Evolutionary conservation across 2,329 filamentous ascomycete genomes (phyloP), one percentile per base, ranked within the genome.

Genomic region (Fusarium sp.): DNA sequence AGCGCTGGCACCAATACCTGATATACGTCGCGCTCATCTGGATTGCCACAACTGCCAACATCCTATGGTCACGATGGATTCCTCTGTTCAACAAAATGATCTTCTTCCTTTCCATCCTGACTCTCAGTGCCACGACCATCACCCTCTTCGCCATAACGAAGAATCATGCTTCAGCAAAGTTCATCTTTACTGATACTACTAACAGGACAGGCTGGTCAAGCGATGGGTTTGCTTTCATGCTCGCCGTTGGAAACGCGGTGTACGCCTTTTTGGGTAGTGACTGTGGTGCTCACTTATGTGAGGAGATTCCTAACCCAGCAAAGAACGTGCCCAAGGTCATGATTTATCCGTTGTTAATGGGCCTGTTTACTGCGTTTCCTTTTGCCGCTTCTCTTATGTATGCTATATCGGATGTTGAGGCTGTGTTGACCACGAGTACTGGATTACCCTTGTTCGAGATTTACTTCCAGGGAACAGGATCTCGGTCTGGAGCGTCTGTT

Each of bases 1-100:
- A 90, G 67, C 74, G 85, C 16, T 92, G 89, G 87, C 89, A 92
- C 69, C 87, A 90, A 63, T 92, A 92, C 76, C 78, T 91, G 13
- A 89, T 92, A 55, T 92, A 91, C 76, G 84, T 90, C 39, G 87
- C 79, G 7, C 88, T 88, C 70, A 89, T 86, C 12, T 67, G 88
- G 46, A 78, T 84, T 11, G 87, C 87, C 14, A 88, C 90, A 62
- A 58, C 86, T 41, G 81, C 91, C 76, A 92, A 92, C 66, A 86
- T 88, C 4, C 88, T 91, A 62, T 81, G 84, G 11, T 58, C 70
- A 1, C 54, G 26, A n/a, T 68, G 59, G 67, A 62, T 71, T 9
- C 69, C 69, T 4, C 42, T 65, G 0, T 71, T 71, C 28, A 71
- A 71, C 41, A 67, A 71, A n/a, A 37, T 60, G 16, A 26, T 71